Conservation (phyloP, 1,284 basidiomycete species). For the Ustanciosporium gigantosporum region DNA sequence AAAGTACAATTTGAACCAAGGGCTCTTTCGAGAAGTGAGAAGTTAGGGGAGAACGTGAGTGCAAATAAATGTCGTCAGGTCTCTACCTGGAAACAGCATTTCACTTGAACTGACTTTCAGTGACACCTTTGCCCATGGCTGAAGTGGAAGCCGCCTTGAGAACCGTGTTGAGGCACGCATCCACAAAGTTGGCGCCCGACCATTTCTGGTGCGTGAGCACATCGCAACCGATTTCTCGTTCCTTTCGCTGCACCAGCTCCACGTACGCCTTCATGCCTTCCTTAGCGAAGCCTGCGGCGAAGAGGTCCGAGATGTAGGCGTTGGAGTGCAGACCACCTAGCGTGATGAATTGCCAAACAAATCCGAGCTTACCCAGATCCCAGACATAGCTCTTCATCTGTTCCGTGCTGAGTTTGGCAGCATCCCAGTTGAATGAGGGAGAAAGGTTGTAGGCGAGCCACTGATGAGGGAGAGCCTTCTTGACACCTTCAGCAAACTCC, state of each 20-base stretch:
- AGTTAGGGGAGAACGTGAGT: too few species aligned
- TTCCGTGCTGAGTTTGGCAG: constrained; percentile 72
- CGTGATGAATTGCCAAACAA: constrained; percentile 98
- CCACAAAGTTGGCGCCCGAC: constrained; percentile 91
- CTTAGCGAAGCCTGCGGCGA: constrained; percentile 80
- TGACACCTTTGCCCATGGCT: constrained; percentile 92
- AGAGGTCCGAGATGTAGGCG: constrained; percentile 92
- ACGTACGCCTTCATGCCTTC: constrained; percentile 74
- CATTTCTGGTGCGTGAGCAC: constrained; percentile 68
- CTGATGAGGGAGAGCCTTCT: constrained; percentile 50
- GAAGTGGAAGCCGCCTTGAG: constrained; percentile 93
- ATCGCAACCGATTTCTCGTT: constrained; percentile 63
- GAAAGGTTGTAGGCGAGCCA: constrained; percentile 61
- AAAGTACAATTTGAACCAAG: too few species aligned
- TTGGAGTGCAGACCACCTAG: constrained; percentile 95
- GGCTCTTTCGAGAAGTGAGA: too few species aligned
- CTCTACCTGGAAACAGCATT: too few species aligned
- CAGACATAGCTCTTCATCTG: constrained; percentile 92
- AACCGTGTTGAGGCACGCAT: constrained; percentile 87
- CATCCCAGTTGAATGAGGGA: constrained; percentile 65
- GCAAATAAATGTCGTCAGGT: too few species aligned
- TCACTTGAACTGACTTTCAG: constrained; percentile 82
- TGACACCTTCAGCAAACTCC: constrained; percentile 74
- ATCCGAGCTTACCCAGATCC: constrained; percentile 90
- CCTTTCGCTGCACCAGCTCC: constrained; percentile 65